Evolutionary conservation across 202 grass and related monocot species (phyloP), one percentile per base, ranked within the genome.

Genomic region (Miscanthus sacchariflorus): DNA sequence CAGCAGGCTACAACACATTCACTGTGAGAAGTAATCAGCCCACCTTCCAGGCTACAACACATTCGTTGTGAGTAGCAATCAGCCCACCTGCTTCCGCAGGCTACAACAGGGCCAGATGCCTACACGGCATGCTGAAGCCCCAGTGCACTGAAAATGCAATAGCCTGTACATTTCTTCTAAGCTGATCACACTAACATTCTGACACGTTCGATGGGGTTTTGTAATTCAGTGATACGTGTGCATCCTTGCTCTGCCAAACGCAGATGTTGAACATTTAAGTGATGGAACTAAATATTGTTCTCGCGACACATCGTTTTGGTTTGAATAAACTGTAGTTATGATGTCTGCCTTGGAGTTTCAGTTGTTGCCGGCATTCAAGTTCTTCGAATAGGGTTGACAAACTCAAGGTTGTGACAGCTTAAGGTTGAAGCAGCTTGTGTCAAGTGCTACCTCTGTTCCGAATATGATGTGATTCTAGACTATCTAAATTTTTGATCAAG

Each of bases 321-420:
- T 77, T 85, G 54, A 69, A 44, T 6, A 25, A 74, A n/a, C 43
- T 69, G 75, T 40, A 79, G 75, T 52, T 79, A 28, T 49, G 45
- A n/a, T 23, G 49, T 5, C 33, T 23, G 0, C 58, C 23, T 28
- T 54, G 50, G 17, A 15, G 50, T 54, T 54, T 54, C 15, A 54
- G 15, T 54, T 54, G 15, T 54, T 54, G 15, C 15, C 0, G 50
- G 15, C 50, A 54, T 54, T 54, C 50, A 18, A 18, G 15, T 6
- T 54, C 50, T 19, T 15, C 1, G 49, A 52, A 52, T 9, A 9
- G 68, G 74, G 54, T 35, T n/a, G 69, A 75, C 81, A 84, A 70
- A 65, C 61, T 70, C 70, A 56, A 12, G 84, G 84, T 87, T 48
- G 80, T 49, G 85, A 44, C 80, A 84, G 12, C 69, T 84, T 80